phyloP scores from a whole-genome alignment of 805 yeast genomes.

The Starmerella apis region DNA sequence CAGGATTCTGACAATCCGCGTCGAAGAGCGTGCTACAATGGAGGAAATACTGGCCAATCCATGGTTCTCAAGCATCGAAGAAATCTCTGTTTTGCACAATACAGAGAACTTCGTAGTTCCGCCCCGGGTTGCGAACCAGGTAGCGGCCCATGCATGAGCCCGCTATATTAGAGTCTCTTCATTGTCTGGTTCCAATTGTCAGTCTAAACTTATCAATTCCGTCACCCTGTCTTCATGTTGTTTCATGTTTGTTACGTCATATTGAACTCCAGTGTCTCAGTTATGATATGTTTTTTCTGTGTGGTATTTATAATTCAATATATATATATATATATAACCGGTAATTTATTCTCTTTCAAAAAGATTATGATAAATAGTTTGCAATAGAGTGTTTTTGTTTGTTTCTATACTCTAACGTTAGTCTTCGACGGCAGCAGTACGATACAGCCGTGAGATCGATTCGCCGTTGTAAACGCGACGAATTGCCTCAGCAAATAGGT shows the following conservation, averaged over 20 bases:
- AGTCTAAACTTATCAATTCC: too few relatives aligned
- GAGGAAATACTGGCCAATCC: constrained; percentile 45
- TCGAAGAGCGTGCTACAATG: constrained; percentile 48
- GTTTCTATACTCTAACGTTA: too few relatives aligned
- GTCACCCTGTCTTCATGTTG: too few relatives aligned
- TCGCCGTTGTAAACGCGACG: constrained; percentile 97
- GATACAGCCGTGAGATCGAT: constrained; percentile 85
- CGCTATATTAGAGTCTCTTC: too few relatives aligned
- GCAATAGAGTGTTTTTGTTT: too few relatives aligned
- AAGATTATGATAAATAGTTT: background rate
- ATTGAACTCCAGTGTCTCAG: too few relatives aligned
- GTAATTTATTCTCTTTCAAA: background rate
- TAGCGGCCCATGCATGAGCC: constrained; percentile 1
- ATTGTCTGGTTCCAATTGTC: too few relatives aligned
- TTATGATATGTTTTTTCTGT: too few relatives aligned
- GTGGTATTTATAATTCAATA: background rate
- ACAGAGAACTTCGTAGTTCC: background rate
- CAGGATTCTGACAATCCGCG: constrained; percentile 54
- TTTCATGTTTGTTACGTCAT: too few relatives aligned
- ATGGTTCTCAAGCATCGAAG: constrained; percentile 49
- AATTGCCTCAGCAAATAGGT: constrained; percentile 86
- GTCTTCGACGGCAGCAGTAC: constrained; percentile 40
- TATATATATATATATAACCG: background rate
- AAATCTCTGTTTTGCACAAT: constrained; percentile 17
- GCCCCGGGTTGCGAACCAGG: background rate